Conservation (phyloP, 768 basidiomycete genomes). For the Trametes gibbosa region DNA sequence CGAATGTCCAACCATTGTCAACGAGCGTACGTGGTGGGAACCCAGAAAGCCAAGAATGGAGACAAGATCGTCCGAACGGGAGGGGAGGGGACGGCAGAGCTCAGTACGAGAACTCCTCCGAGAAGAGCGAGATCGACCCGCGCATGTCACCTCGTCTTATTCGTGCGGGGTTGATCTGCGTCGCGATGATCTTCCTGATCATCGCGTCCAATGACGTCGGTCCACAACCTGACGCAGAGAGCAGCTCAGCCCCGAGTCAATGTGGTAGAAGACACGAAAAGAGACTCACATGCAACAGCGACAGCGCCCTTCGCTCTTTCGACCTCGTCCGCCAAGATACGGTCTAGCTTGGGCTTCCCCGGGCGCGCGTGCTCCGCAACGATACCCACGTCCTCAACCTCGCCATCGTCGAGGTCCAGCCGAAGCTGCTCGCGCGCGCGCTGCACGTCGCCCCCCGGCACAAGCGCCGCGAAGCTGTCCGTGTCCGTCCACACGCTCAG, state of each 20-base stretch:
- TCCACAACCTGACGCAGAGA: slow-evolving; percentile 83
- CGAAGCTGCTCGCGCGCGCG: slow-evolving; percentile 29
- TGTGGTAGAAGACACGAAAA: too few species aligned
- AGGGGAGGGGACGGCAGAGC: not conserved
- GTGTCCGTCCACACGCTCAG: slow-evolving; percentile 26
- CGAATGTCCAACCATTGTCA: not conserved
- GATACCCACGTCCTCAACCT: slow-evolving; percentile 55
- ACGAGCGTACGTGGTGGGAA: not conserved
- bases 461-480: slow-evolving; percentile 28
- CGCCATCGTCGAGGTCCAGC: slow-evolving; percentile 53
- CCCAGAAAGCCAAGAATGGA: not conserved
- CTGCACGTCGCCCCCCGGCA: slow-evolving; percentile 21
- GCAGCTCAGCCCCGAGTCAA: too few species aligned
- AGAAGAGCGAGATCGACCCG: slow-evolving; percentile 57
- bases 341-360: slow-evolving; percentile 64
- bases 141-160: slow-evolving; percentile 55
- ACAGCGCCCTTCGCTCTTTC: slow-evolving; percentile 50
- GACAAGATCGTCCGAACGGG: not conserved
- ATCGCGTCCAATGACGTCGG: slow-evolving; percentile 67
- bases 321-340: slow-evolving; percentile 65
- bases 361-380: slow-evolving; percentile 62
- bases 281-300: slow-evolving; percentile 65
- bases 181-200: slow-evolving; percentile 61
- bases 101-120: slow-evolving; percentile 69
- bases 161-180: slow-evolving; percentile 54